Evolutionary conservation across 169 alveolate genomes (phyloP), one percentile per base, ranked within the genome.

Genomic region (Babesia bigemina): DNA sequence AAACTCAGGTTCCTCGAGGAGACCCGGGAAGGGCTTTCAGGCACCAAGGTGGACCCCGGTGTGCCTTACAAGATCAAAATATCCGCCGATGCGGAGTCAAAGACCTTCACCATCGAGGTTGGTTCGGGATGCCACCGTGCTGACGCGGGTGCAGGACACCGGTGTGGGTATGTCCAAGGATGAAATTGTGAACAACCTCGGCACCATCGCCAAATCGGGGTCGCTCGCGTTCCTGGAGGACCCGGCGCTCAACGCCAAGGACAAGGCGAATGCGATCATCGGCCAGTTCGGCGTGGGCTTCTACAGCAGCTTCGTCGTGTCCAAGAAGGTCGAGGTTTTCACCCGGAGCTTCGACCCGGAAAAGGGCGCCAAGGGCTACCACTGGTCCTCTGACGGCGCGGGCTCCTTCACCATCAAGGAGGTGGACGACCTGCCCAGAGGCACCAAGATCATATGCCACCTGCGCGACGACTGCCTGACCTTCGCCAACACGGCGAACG

Each of bases 201-300:
- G 99, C 33, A 96, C 99, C 42, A 96, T 97, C 55, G 99, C 99
- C 26, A 96, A 96, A 81, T 96, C 99, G 33, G 99, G 99, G n/a
- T 96, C 99, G 4, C 93, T 97, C 29, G 94, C 95, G 55, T 97
- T 97, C 48, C 49, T 82, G 48, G 85, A 82, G 49, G 82, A 82
- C 29, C 82, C 78, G 22, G 24, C 70, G 9, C 49, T 82, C 21
- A 82, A 73, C 60, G 85, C 84, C 13, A 73, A 79, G 44, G 91
- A 84, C 63, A 84, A 79, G 33, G 91, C 87, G 22, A 90, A 90
- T 55, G 89, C 90, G 22, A 93, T 95, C 48, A 95, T 95, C 57
- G 98, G 98, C 10, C 94, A 95, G 81, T 95, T 95, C 77, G 98
- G 98, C 36, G 96, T 95, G 11, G 98, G 98, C 12, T 95, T 95